These are phyloP conservation scores for Copromyces sp. DNA, from an alignment of 495 filamentous ascomycete species.

Conservation along the genomic window DNA sequence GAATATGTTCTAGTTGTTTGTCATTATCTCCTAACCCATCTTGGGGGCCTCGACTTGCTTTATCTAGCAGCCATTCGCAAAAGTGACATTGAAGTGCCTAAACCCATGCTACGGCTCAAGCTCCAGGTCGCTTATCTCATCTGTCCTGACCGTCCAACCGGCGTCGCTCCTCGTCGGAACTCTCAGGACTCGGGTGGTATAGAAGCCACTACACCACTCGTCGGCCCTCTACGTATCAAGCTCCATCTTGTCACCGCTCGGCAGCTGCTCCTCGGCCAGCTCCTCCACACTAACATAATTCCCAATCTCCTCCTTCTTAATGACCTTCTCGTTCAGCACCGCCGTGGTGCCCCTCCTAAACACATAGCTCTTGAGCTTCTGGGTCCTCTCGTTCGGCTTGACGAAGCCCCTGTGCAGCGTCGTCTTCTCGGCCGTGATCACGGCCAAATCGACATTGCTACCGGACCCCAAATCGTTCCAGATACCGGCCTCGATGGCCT, in stretches of 20 bases:
- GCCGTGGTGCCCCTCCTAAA: constrained; percentile 88
- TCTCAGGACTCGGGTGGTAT: neutral
- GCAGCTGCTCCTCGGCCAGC: constrained; percentile 41
- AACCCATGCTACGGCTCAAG: neutral
- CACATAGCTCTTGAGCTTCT: constrained; percentile 86
- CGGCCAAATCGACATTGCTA: constrained; percentile 92
- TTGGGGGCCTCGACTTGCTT: neutral
- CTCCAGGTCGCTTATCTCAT: neutral
- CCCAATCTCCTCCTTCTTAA: constrained; percentile 83
- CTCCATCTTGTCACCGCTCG: constrained; percentile 84
- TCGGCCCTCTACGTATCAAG: constrained; percentile 56
- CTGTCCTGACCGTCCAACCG: neutral
- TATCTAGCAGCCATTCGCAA: neutral
- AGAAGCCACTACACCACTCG: neutral
- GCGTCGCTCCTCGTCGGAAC: neutral
- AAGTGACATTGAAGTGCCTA: no score
- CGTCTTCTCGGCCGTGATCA: constrained; percentile 90
- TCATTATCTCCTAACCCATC: neutral
- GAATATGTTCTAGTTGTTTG: neutral
- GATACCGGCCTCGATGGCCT: constrained; percentile 95
- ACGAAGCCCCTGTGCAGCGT: constrained; percentile 83
- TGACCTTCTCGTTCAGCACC: constrained; percentile 84
- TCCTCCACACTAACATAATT: constrained; percentile 94
- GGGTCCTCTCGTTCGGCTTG: constrained; percentile 80
- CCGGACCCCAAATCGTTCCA: constrained; percentile 98